Conservation (phyloP, 148 eudicot genomes). For the Arctostaphylos glauca region DNA sequence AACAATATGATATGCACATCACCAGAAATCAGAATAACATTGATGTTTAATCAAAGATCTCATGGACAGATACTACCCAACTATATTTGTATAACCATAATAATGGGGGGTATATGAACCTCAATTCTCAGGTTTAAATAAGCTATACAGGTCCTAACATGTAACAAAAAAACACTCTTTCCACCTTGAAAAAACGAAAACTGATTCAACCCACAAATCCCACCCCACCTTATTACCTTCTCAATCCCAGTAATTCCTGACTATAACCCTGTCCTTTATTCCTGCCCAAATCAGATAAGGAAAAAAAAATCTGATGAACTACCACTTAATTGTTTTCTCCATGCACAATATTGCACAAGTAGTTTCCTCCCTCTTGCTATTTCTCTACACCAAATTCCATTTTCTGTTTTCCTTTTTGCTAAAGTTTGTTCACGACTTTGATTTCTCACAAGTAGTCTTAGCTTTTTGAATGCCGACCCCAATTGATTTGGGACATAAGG, state of each 20-base stretch:
- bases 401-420: background rate
- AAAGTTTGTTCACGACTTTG: conserved; percentile 27
- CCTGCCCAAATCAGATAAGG: background rate
- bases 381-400: conserved; percentile 5
- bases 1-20: background rate
- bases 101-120: background rate
- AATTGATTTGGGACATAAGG: too few relatives aligned
- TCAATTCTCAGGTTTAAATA: conserved; percentile 14
- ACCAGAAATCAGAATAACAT: background rate
- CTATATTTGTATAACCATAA: background rate
- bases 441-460: conserved; percentile 44
- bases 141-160: conserved; percentile 18
- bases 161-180: background rate
- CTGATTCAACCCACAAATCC: background rate
- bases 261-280: background rate
- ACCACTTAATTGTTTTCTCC: background rate
- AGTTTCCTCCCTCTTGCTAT: background rate
- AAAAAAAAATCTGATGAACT: background rate
- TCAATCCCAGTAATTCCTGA: background rate
- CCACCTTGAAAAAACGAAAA: background rate
- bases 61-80: background rate
- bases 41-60: background rate
- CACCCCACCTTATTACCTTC: conserved; percentile 2
- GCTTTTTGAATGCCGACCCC: conserved; percentile 55
- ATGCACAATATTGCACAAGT: conserved; percentile 11